phyloP scores from a whole-genome alignment of 2,329 filamentous ascomycete genomes.

The Cyphellophora europaea region DNA sequence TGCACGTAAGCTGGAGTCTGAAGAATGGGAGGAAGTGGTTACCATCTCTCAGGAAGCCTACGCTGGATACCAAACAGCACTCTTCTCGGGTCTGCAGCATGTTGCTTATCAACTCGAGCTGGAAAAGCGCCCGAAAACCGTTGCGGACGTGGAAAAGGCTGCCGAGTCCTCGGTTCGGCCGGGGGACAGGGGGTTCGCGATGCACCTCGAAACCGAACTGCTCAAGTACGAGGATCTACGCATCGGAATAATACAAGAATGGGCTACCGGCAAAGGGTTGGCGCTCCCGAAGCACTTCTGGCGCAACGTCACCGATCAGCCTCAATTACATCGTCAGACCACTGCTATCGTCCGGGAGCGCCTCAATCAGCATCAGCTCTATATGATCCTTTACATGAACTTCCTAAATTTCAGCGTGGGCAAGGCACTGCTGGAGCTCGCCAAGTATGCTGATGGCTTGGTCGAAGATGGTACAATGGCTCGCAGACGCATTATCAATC shows the following conservation, averaged over 20 bases:
- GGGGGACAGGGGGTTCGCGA: conserved; percentile 51
- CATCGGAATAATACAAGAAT: conserved; percentile 48
- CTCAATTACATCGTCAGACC: conserved; percentile 43
- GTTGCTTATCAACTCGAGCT: conserved; percentile 42
- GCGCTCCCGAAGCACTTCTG: conserved; percentile 44
- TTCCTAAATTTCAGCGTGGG: conserved; percentile 54
- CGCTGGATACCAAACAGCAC: conserved; percentile 49
- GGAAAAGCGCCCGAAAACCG: conserved; percentile 39
- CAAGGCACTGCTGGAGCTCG: conserved; percentile 53
- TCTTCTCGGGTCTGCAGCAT: conserved; percentile 61
- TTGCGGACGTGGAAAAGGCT: conserved; percentile 32
- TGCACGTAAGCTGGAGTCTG: conserved; percentile 22
- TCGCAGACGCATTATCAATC: conserved; percentile 55
- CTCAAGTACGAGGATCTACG: neutral
- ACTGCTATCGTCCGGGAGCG: neutral
- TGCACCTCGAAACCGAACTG: conserved; percentile 30
- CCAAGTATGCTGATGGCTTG: conserved; percentile 56
- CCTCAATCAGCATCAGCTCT: conserved; percentile 43
- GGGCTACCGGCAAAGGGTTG: conserved; percentile 46
- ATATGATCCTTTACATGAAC: conserved; percentile 54
- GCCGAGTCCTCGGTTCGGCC: conserved; percentile 36
- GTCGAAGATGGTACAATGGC: conserved; percentile 54
- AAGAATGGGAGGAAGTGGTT: conserved; percentile 67
- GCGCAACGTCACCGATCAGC: conserved; percentile 18
- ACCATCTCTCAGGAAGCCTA: conserved; percentile 60